Evolutionary conservation across 192 early-diverging fungal species (phyloP).

Genomic region (Entomortierella beljakovae): DNA sequence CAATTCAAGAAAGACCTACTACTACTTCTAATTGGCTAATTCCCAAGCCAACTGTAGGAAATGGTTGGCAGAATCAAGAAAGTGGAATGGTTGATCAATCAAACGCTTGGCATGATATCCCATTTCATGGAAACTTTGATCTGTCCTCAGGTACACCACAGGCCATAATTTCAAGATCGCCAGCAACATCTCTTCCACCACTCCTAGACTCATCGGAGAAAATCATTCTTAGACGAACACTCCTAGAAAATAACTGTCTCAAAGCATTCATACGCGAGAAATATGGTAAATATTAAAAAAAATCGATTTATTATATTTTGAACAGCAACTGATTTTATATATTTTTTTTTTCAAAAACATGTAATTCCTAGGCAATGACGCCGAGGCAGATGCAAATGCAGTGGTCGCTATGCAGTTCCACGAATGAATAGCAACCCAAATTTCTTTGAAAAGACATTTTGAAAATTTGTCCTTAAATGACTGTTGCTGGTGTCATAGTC

Average conservation of each 20-base stretch:
- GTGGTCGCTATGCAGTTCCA: slow-evolving; percentile 18
- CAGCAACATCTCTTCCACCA: slow-evolving; percentile 8
- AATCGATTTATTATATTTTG: background rate
- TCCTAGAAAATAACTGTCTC: slow-evolving; percentile 23
- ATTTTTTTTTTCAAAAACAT: background rate
- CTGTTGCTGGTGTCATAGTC: no score
- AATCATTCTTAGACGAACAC: background rate
- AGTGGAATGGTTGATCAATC: background rate
- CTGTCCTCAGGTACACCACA: background rate
- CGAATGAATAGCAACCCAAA: background rate
- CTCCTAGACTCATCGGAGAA: background rate
- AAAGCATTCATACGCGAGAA: slow-evolving; percentile 29
- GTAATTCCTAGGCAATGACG: slow-evolving; percentile 4
- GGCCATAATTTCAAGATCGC: slow-evolving; percentile 11
- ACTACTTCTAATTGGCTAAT: background rate
- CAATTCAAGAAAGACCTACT: background rate
- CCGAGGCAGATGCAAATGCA: slow-evolving; percentile 22
- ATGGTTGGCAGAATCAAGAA: no score
- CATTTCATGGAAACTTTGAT: background rate
- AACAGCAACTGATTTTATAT: background rate
- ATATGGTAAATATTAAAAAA: slow-evolving; percentile 3
- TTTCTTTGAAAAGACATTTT: no score
- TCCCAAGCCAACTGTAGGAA: no score
- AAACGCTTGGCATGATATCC: background rate
- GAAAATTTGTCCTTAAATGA: no score